A percentile compares a stretch with the other conserved stretches of the same genome.
Evolutionary conservation across 805 yeast species (phyloP).

Genomic region (Zygoascus flipseniorum): DNA sequence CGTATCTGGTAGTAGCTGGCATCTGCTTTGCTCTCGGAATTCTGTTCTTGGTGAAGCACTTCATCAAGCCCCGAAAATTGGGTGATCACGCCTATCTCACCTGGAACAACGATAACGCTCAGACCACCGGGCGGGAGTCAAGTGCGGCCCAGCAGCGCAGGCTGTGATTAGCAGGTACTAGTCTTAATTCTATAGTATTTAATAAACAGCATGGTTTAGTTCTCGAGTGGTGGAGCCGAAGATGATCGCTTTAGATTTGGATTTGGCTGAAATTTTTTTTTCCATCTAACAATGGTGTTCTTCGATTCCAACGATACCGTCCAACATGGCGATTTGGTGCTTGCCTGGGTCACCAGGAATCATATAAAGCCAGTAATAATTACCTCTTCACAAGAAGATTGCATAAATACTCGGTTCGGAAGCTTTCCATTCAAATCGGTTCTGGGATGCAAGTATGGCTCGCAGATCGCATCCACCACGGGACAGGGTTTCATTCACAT

Average conservation of each 20-base stretch:
- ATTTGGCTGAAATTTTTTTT: neutral
- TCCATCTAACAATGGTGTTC: slow-evolving; percentile 31
- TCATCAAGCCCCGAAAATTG: slow-evolving; percentile 73
- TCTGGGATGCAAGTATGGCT: slow-evolving; percentile 76
- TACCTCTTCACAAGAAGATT: slow-evolving; percentile 38
- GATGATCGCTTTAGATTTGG: too few relatives aligned
- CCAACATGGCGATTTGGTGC: slow-evolving; percentile 78
- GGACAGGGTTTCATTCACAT: slow-evolving; percentile 78
- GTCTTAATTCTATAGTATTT: neutral
- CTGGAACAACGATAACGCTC: slow-evolving; percentile 31
- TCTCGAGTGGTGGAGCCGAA: too few relatives aligned
- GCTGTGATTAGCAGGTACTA: neutral
- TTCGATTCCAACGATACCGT: slow-evolving; percentile 54
- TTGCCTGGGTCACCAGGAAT: slow-evolving; percentile 78
- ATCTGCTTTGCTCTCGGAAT: slow-evolving; percentile 63
- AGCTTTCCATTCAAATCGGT: slow-evolving; percentile 75
- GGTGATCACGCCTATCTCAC: slow-evolving; percentile 71
- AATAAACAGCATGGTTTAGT: neutral
- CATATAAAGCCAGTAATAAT: slow-evolving; percentile 68
- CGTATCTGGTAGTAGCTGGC: slow-evolving; percentile 79
- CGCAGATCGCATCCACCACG: slow-evolving; percentile 64
- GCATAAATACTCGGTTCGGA: slow-evolving; percentile 81
- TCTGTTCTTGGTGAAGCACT: slow-evolving; percentile 69
- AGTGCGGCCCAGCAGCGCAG: slow-evolving; percentile 1
- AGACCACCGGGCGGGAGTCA: slow-evolving; percentile 7